Conservation (phyloP, 768 basidiomycete genomes). For the Naganishia antarctica region DNA sequence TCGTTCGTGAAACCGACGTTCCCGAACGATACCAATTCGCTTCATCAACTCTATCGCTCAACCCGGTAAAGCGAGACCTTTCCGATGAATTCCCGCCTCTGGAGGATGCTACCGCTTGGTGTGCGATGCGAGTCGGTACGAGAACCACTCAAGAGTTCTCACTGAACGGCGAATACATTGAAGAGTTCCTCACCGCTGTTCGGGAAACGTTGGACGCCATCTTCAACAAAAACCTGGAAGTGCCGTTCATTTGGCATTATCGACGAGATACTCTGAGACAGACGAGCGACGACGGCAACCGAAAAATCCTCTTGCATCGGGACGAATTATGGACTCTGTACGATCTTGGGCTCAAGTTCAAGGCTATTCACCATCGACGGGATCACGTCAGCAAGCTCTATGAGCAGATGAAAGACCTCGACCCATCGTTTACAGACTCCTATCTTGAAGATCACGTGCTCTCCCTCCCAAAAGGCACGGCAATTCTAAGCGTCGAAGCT, state of each 20-base stretch:
- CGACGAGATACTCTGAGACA: conserved; percentile 72
- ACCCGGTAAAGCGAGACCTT: conserved; percentile 37
- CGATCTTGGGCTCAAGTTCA: conserved; percentile 79
- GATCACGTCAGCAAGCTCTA: conserved; percentile 63
- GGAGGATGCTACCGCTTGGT: conserved; percentile 85
- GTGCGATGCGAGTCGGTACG: conserved; percentile 69
- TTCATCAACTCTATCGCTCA: conserved; percentile 69
- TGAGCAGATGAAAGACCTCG: conserved; percentile 55
- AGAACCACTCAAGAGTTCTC: conserved; percentile 56
- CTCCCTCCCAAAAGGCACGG: conserved; percentile 58
- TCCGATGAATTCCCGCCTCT: conserved; percentile 61
- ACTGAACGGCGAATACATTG: conserved; percentile 48
- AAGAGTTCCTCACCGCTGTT: conserved; percentile 61
- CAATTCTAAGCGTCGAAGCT: conserved; percentile 65
- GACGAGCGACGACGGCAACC: conserved; percentile 45
- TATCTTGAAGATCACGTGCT: conserved; percentile 70
- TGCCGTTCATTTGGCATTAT: conserved; percentile 91
- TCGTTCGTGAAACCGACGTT: conserved; percentile 80
- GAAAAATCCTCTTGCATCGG: conserved; percentile 61
- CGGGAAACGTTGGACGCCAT: conserved; percentile 71
- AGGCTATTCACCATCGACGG: conserved; percentile 73
- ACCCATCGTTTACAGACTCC: conserved; percentile 58
- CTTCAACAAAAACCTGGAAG: conserved; percentile 83
- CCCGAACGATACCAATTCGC: conserved; percentile 95
- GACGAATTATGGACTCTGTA: conserved; percentile 89